phyloP scores from a whole-genome alignment of 495 filamentous ascomycete species.

The Neurospora intermedia region DNA sequence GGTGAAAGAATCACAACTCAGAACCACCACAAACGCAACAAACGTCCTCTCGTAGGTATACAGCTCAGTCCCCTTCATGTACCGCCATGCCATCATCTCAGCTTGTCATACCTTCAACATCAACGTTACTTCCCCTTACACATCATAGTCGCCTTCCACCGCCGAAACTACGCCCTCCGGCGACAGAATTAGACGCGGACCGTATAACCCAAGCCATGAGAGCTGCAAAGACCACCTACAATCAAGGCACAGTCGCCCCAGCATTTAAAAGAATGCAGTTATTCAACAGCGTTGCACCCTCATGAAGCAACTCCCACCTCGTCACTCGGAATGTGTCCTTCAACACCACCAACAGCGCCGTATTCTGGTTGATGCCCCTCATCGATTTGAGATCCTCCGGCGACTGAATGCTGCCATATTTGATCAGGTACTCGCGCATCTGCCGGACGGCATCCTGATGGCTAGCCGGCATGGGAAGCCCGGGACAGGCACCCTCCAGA shows the following conservation, averaged over 20 bases:
- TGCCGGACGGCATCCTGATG: conserved; percentile 57
- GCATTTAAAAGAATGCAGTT: conserved; percentile 59
- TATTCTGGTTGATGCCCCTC: conserved; percentile 69
- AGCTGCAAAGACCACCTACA: neutral
- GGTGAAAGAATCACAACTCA: neutral
- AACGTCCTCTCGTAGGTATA: neutral
- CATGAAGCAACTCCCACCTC: conserved; percentile 84
- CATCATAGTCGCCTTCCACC: neutral
- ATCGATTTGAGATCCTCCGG: conserved; percentile 73
- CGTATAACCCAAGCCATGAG: neutral
- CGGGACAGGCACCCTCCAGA: conserved; percentile 63
- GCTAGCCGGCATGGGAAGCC: conserved; percentile 36
- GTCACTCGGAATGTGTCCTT: conserved; percentile 71
- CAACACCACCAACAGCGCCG: conserved; percentile 73
- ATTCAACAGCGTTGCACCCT: conserved; percentile 67
- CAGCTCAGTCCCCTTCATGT: neutral
- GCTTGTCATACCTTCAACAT: neutral
- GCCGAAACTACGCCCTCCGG: neutral
- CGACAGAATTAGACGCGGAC: neutral
- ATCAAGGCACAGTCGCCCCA: conserved; percentile 13
- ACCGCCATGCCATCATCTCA: neutral
- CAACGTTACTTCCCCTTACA: neutral
- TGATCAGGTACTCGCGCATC: conserved; percentile 68
- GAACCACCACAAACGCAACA: neutral
- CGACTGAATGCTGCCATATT: conserved; percentile 62